Base-by-base conservation (phyloP, 805 yeast genomes). In the Lachancea dasiensis region DNA sequence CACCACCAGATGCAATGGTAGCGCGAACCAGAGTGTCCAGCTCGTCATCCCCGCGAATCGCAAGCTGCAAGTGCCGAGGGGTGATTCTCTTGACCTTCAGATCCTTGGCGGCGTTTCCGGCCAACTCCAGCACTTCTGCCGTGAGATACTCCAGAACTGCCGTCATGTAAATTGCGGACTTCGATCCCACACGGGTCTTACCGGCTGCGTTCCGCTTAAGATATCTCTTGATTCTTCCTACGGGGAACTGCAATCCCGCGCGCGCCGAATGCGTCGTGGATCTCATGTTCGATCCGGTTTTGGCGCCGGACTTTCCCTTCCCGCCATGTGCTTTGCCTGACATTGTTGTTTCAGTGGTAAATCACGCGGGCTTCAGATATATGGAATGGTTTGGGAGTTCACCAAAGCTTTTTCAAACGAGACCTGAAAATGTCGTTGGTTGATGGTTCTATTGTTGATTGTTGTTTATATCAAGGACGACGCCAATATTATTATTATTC, bases 1-100 rank as follows among this genome's bases (percentile, higher is more conserved):
- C 97, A 80, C 97, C 97, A 73, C 97, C 97, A 53, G 81, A 86
- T 27, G 97, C 96, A 61, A 90, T 90, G 43, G 97, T 90, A 42
- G 96, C 95, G 67, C 86, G 81, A 60, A 90, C 83, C 60, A 90
- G 75, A 48, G 86, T 81, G 70, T 89, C 95, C 65, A 90, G 79
- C 68, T 90, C 97, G 66, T 90, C 97, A 66, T 90, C 97, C 61
- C 95, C 95, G 72, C 97, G 86, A 59, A 89, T 89, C 46, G 97
- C 97, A 58, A 89, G 75, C 67, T 89, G 96, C 59, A 89, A 73
- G 66, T 89, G 97, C 69, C 97, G 85, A 58, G 97, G 97, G 14
- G 95, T 87, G 63, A 89, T 89, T 81, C 97, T 86, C 69, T 89
- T 87, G 52, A 86, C 92, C 64, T 86, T 85, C 63, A 86, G 73